These are phyloP conservation scores for Cyclanthera cordifolia DNA, from an alignment of 306 rosid species.

Conservation along the genomic window DNA sequence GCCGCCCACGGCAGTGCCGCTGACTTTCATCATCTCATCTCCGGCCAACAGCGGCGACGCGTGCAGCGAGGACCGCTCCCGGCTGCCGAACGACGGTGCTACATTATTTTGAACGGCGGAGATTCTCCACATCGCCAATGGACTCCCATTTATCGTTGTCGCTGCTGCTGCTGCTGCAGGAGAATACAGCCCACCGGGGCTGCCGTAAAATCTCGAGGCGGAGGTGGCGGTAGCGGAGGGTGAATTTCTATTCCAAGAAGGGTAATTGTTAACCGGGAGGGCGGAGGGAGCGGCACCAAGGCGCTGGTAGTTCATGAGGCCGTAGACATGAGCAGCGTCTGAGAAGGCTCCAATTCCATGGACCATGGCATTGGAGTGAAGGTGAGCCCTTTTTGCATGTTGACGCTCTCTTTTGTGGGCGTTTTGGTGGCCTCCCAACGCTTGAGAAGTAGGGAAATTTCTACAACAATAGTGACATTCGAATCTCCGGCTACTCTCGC, in stretches of 20 bases:
- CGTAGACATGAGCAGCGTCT: constrained; percentile 51
- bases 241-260: constrained; percentile 33
- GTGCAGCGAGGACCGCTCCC: constrained; percentile 41
- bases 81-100: constrained; percentile 29
- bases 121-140: constrained; percentile 61
- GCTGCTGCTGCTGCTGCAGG: constrained; percentile 26
- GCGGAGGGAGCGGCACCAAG: constrained; percentile 22
- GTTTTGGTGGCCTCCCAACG: constrained; percentile 92
- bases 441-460: constrained; percentile 90
- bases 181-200: constrained; percentile 21
- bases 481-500: constrained; percentile 57
- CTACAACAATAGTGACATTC: constrained; percentile 93
- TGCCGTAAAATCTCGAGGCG: constrained; percentile 31
- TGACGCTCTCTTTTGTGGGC: constrained; percentile 89
- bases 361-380: constrained; percentile 24
- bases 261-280: constrained; percentile 27
- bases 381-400: constrained; percentile 81
- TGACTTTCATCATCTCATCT: constrained; percentile 27
- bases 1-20: constrained; percentile 18
- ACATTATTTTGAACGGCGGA: constrained; percentile 31
- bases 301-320: constrained; percentile 47
- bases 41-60: constrained; percentile 42
- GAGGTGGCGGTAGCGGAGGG: background rate
- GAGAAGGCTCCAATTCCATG: constrained; percentile 33
- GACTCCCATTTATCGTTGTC: constrained; percentile 56